Percentiles rank a stretch among this genome's conserved stretches.
phyloP scores from a whole-genome alignment of 2,329 filamentous ascomycete species.

The Aspergillus quadricinctus region DNA sequence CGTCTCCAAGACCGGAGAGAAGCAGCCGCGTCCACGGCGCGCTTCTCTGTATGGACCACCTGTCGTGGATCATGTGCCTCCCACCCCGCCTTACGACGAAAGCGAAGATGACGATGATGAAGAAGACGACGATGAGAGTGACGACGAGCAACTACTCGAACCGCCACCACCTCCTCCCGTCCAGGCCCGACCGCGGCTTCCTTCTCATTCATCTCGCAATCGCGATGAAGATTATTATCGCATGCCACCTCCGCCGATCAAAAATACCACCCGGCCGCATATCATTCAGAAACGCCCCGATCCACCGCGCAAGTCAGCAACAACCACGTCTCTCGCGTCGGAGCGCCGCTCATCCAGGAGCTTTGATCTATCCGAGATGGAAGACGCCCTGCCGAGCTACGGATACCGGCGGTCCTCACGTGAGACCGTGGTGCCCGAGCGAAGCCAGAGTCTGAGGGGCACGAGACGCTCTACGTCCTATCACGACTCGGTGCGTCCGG shows the following conservation, averaged over 20 bases:
- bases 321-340: constrained; percentile 24
- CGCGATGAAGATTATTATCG: constrained; percentile 40
- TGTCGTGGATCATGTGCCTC: constrained; percentile 29
- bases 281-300: constrained; percentile 36
- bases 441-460: constrained; percentile 29
- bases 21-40: constrained; percentile 25
- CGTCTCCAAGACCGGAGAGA: constrained; percentile 30
- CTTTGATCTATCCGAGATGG: constrained; percentile 34
- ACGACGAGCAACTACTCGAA: constrained; percentile 18
- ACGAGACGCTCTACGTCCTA: constrained; percentile 28
- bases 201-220: constrained; percentile 24
- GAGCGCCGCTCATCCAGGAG: constrained; percentile 28
- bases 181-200: constrained; percentile 26
- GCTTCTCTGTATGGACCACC: constrained; percentile 32
- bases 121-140: constrained; percentile 24
- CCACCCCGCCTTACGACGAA: constrained; percentile 21
- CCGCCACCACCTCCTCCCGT: constrained; percentile 24
- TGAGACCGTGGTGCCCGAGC: constrained; percentile 29
- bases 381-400: constrained; percentile 29
- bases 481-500: constrained; percentile 27
- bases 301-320: constrained; percentile 27
- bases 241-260: constrained; percentile 40
- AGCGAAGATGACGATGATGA: constrained; percentile 26
- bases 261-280: constrained; percentile 24
- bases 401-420: constrained; percentile 28